A percentile compares a stretch with the other conserved stretches of the same genome.
Evolutionary conservation across 2,329 filamentous ascomycete genomes (phyloP).

Genomic region (Cryphonectria nitschkei): DNA sequence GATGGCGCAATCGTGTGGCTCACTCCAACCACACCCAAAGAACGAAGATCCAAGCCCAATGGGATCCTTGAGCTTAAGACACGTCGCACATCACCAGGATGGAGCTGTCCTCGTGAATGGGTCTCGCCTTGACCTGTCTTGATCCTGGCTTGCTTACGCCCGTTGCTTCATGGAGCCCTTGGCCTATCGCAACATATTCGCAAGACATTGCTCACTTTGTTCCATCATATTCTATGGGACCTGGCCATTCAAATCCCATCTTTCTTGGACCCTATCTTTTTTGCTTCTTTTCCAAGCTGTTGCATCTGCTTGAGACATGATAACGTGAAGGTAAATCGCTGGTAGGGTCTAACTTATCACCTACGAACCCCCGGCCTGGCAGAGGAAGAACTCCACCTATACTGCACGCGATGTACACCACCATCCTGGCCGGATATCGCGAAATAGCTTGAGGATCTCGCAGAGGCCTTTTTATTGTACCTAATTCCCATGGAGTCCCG

Average conservation of each 20-base stretch:
- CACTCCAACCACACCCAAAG: slow-evolving; percentile 16
- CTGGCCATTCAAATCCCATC: neutral
- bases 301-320: neutral
- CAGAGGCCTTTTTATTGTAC: neutral
- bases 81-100: slow-evolving; percentile 12
- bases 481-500: neutral
- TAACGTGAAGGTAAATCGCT: neutral
- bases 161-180: neutral
- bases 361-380: neutral
- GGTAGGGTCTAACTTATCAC: neutral
- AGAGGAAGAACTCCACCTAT: neutral
- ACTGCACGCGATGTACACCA: neutral
- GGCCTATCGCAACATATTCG: slow-evolving; percentile 28
- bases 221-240: slow-evolving; percentile 4
- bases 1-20: slow-evolving; percentile 27
- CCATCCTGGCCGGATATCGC: neutral
- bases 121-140: slow-evolving; percentile 14
- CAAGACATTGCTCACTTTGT: slow-evolving; percentile 23
- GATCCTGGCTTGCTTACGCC: slow-evolving; percentile 3
- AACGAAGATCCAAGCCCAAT: slow-evolving; percentile 12
- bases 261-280: neutral
- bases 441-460: neutral
- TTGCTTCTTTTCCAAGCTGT: no score
- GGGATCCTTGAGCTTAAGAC: slow-evolving; percentile 1
- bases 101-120: slow-evolving; percentile 13